Percentiles rank a stretch among this genome's conserved stretches.
Conservation (phyloP, 768 basidiomycete species). For the Phylloporus arenicola region DNA sequence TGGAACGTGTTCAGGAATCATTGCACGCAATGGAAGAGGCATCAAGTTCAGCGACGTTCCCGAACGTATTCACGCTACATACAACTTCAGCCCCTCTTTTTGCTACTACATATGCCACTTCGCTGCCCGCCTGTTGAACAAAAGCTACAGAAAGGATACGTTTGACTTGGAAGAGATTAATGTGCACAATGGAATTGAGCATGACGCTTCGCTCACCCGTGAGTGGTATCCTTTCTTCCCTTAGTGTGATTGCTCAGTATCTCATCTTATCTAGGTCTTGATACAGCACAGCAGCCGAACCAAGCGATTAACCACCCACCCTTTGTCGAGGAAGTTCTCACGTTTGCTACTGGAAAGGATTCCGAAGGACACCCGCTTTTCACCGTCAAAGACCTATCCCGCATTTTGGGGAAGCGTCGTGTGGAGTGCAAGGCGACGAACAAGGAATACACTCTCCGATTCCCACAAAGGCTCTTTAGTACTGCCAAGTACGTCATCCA, state of each 20-base stretch:
- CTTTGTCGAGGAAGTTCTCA: constrained; percentile 52
- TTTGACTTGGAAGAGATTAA: constrained; percentile 49
- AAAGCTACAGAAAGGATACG: constrained; percentile 49
- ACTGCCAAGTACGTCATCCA: constrained; percentile 52
- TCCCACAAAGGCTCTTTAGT: constrained; percentile 56
- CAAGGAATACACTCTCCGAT: constrained; percentile 46
- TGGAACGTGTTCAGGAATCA: constrained; percentile 25
- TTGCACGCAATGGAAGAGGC: constrained; percentile 59
- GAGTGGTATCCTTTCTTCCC: neutral
- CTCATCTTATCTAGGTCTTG: constrained; percentile 44
- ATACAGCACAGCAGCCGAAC: constrained; percentile 41
- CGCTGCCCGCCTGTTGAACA: constrained; percentile 53
- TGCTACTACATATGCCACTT: constrained; percentile 58
- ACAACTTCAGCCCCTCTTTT: constrained; percentile 66
- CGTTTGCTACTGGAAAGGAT: constrained; percentile 54
- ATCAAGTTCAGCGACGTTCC: constrained; percentile 51
- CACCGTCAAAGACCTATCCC: constrained; percentile 55
- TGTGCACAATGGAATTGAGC: constrained; percentile 15
- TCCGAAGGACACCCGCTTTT: constrained; percentile 41
- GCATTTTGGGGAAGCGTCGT: constrained; percentile 54
- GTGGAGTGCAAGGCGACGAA: constrained; percentile 50
- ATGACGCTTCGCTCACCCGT: constrained; percentile 28
- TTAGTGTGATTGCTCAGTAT: neutral
- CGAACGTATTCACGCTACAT: constrained; percentile 43
- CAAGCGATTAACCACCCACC: constrained; percentile 49